Base-by-base conservation (phyloP, 345 rosid species). In the Cardamine resedifolia region DNA sequence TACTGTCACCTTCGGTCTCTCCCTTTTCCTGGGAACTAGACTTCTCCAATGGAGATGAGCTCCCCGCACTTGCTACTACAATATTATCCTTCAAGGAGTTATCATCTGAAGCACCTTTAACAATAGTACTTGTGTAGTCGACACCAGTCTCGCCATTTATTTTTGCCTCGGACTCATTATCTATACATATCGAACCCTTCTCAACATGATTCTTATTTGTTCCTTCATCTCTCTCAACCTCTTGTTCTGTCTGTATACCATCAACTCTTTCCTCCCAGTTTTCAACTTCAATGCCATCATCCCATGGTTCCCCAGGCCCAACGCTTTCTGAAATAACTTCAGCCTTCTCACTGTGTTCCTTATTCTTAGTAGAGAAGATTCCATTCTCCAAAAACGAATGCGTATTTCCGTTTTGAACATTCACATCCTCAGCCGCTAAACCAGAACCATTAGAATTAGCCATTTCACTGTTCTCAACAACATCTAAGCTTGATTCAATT, bases 391-490 rank as follows among this genome's bases (percentile, higher is more conserved):
- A 33, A 27, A 33, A 2, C 1, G 74, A 66, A 61, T 38, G 48
- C 1, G 61, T 9, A 31, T 19, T 56, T 64, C 67, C 67, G 5
- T 76, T 57, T 47, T 50, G 70, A 56, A 69, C 64, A 49, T 41
- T 66, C 50, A 12, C 60, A 58, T 70, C 77, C 14, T 44, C 80
- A 53, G 12, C 50, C 19, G 43, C 79, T 68, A 31, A 30, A 56
- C 0, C 4, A 39, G 85, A 84, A 72, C 87, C 84, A 48, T 84
- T 88, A 59, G 84, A 79, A 18, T 74, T 83, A 62, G 78, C 77
- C 65, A 61, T 76, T 64, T 81, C 87, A 24, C 53, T 47, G n/a
- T 50, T 69, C 36, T 34, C 82, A 74, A 39, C 72, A 43, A 62
- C 70, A 38, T 77, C 63, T 20, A 64, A 30, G 47, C 74, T 58